Base-by-base conservation (phyloP, 1,139 yeast genomes). In the Pneumocystis wakefieldiae region DNA sequence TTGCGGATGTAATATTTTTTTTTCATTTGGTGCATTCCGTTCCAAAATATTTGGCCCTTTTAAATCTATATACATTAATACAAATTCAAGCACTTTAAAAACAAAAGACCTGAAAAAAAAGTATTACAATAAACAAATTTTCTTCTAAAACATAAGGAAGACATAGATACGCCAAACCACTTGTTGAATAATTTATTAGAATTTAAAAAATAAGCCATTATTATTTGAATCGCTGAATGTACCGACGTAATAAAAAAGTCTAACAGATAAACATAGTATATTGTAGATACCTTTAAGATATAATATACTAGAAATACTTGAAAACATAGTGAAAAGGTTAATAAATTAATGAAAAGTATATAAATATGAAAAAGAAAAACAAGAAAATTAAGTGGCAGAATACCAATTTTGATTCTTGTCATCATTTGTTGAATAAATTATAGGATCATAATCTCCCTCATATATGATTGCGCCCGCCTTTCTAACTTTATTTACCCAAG, bases 391-490 rank as follows among this genome's bases (percentile, higher is more conserved):
- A 8, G 28, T 19, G 32, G 12, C 15, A 12, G 28, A 3, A 14
- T 48, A n/a, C 55, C 55, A 48, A 29, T 29, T 19, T 15, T 24
- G 32, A 24, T 24, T 48, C 8, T 63, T 62, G 38, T 69, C 70
- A 29, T 61, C 65, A 17, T 62, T 58, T 10, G 42, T 63, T 28
- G 37, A 35, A 61, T 66, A 78, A 3, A 85, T 84, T 66, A 78
- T 76, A 8, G 97, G 97, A 0, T 98, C 98, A 73, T 82, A 91
- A 70, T 92, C 97, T 53, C 97, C 98, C 75, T 92, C 99, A 70
- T 86, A 94, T 68, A 92, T 87, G 1, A 92, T 87, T 0, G 97
- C 97, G 1, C 98, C 98, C 3, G 96, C 91, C 72, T 87, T 87
- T 64, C 97, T 80, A 67, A 94, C 81, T 67, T 80, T 76, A 69